Evolutionary conservation across 169 alveolate genomes (phyloP), one percentile per base, ranked within the genome.

Genomic region (Plasmodium fragile): DNA sequence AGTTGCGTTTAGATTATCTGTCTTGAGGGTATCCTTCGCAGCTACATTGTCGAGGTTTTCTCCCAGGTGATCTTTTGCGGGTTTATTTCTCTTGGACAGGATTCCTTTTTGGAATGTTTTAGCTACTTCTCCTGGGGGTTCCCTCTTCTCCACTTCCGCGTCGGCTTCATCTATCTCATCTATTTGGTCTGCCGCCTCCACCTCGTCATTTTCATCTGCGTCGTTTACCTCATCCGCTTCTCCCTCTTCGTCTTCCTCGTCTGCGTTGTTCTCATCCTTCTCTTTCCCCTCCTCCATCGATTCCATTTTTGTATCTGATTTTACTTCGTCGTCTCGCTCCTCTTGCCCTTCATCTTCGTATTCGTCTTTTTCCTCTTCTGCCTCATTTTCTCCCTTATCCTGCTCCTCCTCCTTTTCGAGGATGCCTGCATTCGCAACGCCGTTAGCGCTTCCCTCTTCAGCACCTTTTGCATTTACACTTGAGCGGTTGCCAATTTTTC

Each of bases 301-400:
- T 65, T 65, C 75, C 25, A 5, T n/a, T 5, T 59, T n/a, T 25
- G 7, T 10, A 8, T 13, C 34, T 6, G 41, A 32, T 16, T 72
- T 34, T 72, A 72, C 6, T 16, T 72, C 32, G 32, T 25, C 22
- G 25, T 3, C 70, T 53, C 28, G n/a, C 2, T 52, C 78, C 49
- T 22, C 70, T n/a, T 79, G 7, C 22, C 28, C 70, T 28, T 16
- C 69, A 80, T 41, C 84, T 79, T 79, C 70, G 72, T 79, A 49
- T 10, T 36, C 53, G 41, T 79, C 72, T 45, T 41, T 45, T 45
- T 79, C 84, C 45, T 79, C 84, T 1, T 79, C 72, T 13, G 43
- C 36, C 16, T 81, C 77, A n/a, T 81, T 65, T 65, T 65, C 91
- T 16, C 72, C 80, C 28, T n/a, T 59, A 0, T 53, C 91, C 28